Percentiles rank a stretch among this genome's conserved stretches.
Evolutionary conservation across 2,329 filamentous ascomycete species (phyloP).

Genomic region (Drechslera avenae): DNA sequence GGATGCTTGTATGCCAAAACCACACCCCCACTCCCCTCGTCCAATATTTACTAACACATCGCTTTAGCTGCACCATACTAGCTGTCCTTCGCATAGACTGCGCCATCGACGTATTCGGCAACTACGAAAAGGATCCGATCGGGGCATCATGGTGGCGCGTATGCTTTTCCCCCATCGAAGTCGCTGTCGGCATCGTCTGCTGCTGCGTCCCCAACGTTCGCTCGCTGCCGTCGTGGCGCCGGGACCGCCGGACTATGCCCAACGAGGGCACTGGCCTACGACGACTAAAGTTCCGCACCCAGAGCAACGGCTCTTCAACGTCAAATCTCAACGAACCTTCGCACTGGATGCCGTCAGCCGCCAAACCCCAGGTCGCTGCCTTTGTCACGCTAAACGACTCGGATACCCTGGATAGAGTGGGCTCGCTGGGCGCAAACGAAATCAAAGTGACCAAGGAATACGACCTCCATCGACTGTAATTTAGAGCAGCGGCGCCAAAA

Average conservation of each 20-base stretch:
- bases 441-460: conserved; percentile 30
- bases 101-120: conserved; percentile 22
- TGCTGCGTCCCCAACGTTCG: conserved; percentile 26
- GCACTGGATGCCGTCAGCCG: conserved; percentile 18
- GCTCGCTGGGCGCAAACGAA: conserved; percentile 17
- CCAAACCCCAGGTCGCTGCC: conserved; percentile 18
- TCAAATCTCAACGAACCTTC: conserved; percentile 22
- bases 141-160: conserved; percentile 28
- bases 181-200: conserved; percentile 26
- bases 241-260: conserved; percentile 8
- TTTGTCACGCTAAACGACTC: conserved; percentile 25
- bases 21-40: too few relatives aligned
- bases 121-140: conserved; percentile 20
- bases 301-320: conserved; percentile 23
- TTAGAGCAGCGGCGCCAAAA: background rate
- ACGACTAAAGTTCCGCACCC: conserved; percentile 21
- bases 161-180: conserved; percentile 28
- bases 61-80: conserved; percentile 20
- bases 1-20: conserved; percentile 23
- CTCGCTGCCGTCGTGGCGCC: conserved; percentile 15
- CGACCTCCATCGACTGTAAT: conserved; percentile 21
- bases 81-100: conserved; percentile 29
- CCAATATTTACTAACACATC: too few relatives aligned
- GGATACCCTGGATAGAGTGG: conserved; percentile 15
- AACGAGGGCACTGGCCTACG: conserved; percentile 21